Conservation (phyloP, 345 rosid genomes). For the Gossypium anomalum region DNA sequence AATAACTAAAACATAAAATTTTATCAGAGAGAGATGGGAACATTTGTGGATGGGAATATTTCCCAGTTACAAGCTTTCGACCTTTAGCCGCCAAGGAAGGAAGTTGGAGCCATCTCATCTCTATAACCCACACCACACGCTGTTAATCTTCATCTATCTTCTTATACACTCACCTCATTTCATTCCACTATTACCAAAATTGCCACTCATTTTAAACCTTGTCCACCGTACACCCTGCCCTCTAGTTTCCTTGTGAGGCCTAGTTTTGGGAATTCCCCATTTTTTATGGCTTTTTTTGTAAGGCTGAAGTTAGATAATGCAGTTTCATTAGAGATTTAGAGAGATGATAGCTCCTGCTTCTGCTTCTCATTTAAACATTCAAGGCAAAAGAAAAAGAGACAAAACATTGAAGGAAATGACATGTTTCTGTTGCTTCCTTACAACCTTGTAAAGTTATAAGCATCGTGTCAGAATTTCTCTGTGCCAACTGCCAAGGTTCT, state of each 20-base stretch:
- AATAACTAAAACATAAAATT: too few species aligned
- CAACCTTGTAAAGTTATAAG: constrained; percentile 4
- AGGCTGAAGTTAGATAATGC: constrained; percentile 26
- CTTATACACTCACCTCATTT: constrained; percentile 7
- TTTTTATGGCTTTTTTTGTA: constrained; percentile 10
- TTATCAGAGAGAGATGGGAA: neutral
- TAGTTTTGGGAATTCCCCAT: constrained; percentile 19
- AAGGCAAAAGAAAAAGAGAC: constrained; percentile 17
- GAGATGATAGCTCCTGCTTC: constrained; percentile 13
- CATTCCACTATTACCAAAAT: constrained; percentile 18
- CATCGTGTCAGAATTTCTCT: constrained; percentile 1
- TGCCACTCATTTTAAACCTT: constrained; percentile 14
- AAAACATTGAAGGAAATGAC: constrained; percentile 20
- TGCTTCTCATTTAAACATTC: constrained; percentile 9
- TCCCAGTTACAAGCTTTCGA: constrained; percentile 20
- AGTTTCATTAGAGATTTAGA: neutral
- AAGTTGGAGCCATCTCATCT: constrained; percentile 7
- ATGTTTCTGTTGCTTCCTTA: constrained; percentile 11
- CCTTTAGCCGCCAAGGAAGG: constrained; percentile 27
- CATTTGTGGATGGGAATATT: constrained; percentile 35
- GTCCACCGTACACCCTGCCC: neutral
- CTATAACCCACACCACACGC: constrained; percentile 19
- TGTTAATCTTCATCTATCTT: constrained; percentile 3
- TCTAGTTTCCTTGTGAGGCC: constrained; percentile 1
- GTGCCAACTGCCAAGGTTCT: constrained; percentile 11